These are phyloP conservation scores for Aspergillus ochraceoroseus DNA, from an alignment of 2,329 filamentous ascomycete genomes.

Conservation along the genomic window DNA sequence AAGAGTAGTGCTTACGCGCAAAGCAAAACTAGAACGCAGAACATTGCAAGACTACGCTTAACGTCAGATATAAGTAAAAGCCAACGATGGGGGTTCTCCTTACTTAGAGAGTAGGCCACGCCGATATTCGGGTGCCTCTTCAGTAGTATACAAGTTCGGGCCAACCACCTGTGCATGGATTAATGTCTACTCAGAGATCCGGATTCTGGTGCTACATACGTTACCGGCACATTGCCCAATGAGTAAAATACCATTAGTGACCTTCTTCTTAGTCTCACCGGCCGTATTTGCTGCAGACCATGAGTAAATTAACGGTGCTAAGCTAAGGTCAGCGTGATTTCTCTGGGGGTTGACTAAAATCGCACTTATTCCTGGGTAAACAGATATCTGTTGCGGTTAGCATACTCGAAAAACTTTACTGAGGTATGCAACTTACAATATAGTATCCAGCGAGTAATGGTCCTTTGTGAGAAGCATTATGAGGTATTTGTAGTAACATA, in stretches of 20 bases:
- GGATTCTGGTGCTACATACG: conserved; percentile 22
- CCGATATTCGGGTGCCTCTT: conserved; percentile 55
- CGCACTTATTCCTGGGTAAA: conserved; percentile 55
- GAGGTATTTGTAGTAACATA: conserved; percentile 51
- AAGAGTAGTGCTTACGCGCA: conserved; percentile 34
- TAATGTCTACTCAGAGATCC: not conserved
- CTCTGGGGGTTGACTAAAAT: too few relatives aligned
- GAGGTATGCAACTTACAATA: conserved; percentile 32
- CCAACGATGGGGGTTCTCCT: not conserved
- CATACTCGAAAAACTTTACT: not conserved
- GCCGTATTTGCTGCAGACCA: conserved; percentile 62
- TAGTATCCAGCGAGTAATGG: conserved; percentile 56
- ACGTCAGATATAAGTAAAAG: not conserved
- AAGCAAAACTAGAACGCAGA: conserved; percentile 55
- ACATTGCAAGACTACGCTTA: conserved; percentile 52
- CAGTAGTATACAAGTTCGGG: conserved; percentile 59
- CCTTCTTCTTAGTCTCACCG: conserved; percentile 66
- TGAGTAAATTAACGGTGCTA: conserved; percentile 63
- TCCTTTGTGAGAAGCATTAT: conserved; percentile 45
- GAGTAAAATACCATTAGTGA: conserved; percentile 60
- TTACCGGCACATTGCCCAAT: conserved; percentile 63
- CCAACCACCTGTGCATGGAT: conserved; percentile 50
- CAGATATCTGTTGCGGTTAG: conserved; percentile 44
- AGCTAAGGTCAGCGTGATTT: conserved; percentile 13
- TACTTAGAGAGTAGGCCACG: conserved; percentile 56